A percentile compares a stretch with the other conserved stretches of the same genome.
Conservation (phyloP, 2,329 filamentous ascomycete genomes). For the Neonectria sp. region DNA sequence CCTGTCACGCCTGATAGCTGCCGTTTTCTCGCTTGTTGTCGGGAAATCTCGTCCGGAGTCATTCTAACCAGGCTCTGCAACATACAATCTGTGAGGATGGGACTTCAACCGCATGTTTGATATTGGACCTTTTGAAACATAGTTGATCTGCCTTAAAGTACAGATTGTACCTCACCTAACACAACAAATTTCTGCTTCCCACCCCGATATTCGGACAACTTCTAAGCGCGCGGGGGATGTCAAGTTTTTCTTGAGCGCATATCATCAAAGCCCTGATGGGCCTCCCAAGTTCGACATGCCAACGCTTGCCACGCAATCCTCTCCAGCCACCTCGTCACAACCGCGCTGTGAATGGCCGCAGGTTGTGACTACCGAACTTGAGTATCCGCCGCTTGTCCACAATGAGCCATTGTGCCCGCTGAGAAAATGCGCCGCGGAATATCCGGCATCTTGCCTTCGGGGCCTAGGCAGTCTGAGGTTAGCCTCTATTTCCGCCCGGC, state of each 20-base stretch:
- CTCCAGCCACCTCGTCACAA: background rate
- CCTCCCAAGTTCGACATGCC: background rate
- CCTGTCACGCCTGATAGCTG: background rate
- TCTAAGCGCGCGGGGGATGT: background rate
- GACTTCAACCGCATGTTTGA: background rate
- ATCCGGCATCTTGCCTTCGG: background rate
- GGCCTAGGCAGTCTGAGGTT: constrained; percentile 3
- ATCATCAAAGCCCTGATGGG: background rate
- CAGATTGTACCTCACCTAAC: background rate
- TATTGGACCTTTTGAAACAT: background rate
- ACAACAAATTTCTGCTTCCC: background rate
- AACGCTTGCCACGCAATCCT: background rate
- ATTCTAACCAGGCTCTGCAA: background rate
- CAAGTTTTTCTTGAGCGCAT: background rate
- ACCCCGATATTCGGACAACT: background rate
- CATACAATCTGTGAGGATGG: background rate
- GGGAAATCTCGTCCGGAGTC: background rate
- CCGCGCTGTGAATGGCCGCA: background rate
- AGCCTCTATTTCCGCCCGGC: background rate
- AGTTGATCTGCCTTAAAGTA: no score
- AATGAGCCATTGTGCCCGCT: background rate
- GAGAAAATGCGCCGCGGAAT: background rate
- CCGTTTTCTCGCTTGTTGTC: background rate
- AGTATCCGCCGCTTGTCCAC: background rate
- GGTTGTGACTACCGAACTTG: background rate